These are phyloP conservation scores for Brettanomyces anomalus DNA, from an alignment of 805 yeast genomes.

Conservation along the genomic window DNA sequence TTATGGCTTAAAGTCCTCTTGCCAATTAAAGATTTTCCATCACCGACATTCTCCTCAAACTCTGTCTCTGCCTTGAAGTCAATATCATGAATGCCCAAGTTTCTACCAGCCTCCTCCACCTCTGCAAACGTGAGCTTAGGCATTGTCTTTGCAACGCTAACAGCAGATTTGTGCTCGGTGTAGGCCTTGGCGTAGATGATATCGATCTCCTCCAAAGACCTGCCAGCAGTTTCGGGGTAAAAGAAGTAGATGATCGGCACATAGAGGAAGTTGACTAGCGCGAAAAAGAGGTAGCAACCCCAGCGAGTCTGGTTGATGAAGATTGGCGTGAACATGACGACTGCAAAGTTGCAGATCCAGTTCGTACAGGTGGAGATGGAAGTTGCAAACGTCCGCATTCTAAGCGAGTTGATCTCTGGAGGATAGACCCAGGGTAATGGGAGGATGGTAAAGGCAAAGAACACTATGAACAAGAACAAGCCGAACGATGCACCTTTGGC, in stretches of 20 bases:
- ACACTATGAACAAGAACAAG: slow-evolving; percentile 46
- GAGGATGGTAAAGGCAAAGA: slow-evolving; percentile 42
- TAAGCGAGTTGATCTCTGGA: slow-evolving; percentile 56
- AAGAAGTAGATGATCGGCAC: slow-evolving; percentile 55
- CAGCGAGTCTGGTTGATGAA: slow-evolving; percentile 44
- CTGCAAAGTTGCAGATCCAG: slow-evolving; percentile 62
- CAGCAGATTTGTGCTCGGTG: slow-evolving; percentile 48
- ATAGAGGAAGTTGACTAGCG: slow-evolving; percentile 50
- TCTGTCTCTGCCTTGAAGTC: slow-evolving; percentile 5
- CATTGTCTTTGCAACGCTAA: slow-evolving; percentile 53
- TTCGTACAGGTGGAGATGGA: slow-evolving; percentile 54
- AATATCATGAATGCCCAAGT: slow-evolving; percentile 38
- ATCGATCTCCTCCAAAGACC: slow-evolving; percentile 69
- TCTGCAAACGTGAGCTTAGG: slow-evolving; percentile 50
- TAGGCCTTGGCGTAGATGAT: slow-evolving; percentile 55
- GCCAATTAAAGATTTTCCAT: too few relatives aligned
- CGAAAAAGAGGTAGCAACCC: slow-evolving; percentile 66
- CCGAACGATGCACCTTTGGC: slow-evolving; percentile 67
- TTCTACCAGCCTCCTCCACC: slow-evolving; percentile 51
- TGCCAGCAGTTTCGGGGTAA: slow-evolving; percentile 73
- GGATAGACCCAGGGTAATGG: slow-evolving; percentile 52
- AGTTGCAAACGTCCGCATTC: slow-evolving; percentile 65
- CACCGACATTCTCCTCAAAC: not conserved
- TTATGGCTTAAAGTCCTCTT: too few relatives aligned
- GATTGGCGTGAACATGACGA: slow-evolving; percentile 60